Conservation (phyloP, 305 asterid species). For the Rubia occidens region DNA sequence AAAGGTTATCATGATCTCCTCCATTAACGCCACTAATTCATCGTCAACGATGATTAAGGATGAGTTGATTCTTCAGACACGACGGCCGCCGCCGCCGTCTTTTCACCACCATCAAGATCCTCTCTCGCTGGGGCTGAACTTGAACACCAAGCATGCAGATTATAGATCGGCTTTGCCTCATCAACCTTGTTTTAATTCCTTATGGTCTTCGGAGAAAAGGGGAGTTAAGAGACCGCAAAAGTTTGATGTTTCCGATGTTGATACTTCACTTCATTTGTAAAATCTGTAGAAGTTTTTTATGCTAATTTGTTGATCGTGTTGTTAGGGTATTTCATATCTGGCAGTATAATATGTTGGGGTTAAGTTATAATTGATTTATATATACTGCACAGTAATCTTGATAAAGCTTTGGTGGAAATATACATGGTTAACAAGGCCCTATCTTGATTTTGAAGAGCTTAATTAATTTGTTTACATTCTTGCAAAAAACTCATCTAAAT, state of each 20-base stretch:
- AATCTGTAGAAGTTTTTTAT: not conserved
- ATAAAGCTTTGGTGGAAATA: too few species aligned
- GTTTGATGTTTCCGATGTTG: conserved; percentile 13
- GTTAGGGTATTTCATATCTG: not conserved
- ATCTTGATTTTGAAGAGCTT: too few species aligned
- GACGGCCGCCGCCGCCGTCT: not conserved
- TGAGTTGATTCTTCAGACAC: conserved; percentile 2
- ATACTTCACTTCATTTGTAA: conserved; percentile 22
- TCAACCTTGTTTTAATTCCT: not conserved
- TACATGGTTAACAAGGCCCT: too few species aligned
- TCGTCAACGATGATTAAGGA: not conserved
- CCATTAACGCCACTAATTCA: not conserved
- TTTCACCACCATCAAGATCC: conserved; percentile 11
- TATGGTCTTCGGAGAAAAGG: conserved; percentile 9
- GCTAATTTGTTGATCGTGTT: not conserved
- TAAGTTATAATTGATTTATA: not conserved
- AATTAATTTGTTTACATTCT: too few species aligned
- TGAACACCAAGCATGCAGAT: conserved; percentile 7
- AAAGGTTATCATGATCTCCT: not conserved
- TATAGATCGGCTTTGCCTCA: not conserved
- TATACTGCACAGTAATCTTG: not conserved
- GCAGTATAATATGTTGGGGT: not conserved
- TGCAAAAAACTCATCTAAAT: too few species aligned
- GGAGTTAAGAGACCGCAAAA: conserved; percentile 2
- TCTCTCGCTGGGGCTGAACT: conserved; percentile 13